Evolutionary conservation across 306 rosid genomes (phyloP).

Genomic region (Vigna nakashimae): DNA sequence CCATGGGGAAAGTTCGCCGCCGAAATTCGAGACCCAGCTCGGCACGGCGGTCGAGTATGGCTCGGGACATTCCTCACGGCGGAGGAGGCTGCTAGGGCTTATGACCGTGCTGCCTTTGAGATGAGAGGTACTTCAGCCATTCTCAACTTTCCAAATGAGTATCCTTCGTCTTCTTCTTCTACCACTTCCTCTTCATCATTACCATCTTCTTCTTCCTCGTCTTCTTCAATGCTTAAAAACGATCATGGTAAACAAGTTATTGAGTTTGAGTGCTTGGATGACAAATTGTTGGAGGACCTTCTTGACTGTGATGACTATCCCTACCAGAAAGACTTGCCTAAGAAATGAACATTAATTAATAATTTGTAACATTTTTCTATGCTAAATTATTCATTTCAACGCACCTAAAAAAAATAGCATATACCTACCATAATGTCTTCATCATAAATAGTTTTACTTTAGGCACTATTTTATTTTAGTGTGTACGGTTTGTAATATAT

Average conservation of each 20-base stretch:
- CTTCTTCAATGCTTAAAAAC: slow-evolving; percentile 4
- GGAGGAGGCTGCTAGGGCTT: slow-evolving; percentile 70
- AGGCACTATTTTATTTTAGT: not conserved
- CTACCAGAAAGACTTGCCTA: slow-evolving; percentile 26
- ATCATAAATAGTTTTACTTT: not conserved
- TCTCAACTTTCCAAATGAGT: slow-evolving; percentile 68
- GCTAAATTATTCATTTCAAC: not conserved
- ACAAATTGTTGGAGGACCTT: slow-evolving; percentile 72
- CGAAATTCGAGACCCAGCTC: slow-evolving; percentile 40
- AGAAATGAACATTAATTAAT: slow-evolving; percentile 4
- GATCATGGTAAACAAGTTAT: slow-evolving; percentile 50
- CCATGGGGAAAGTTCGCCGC: slow-evolving; percentile 53
- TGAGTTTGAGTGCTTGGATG: slow-evolving; percentile 70
- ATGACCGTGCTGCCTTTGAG: slow-evolving; percentile 66
- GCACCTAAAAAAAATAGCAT: not conserved
- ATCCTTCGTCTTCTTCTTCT: slow-evolving; percentile 30
- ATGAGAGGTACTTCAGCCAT: slow-evolving; percentile 70
- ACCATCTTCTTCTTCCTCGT: not conserved
- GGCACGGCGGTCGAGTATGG: slow-evolving; percentile 56
- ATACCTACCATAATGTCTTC: too few relatives aligned
- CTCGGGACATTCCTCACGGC: slow-evolving; percentile 67
- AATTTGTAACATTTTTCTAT: not conserved
- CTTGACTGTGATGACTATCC: slow-evolving; percentile 55
- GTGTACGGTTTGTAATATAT: not conserved
- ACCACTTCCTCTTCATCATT: slow-evolving; percentile 15